These are phyloP conservation scores for Hydrangea macrophylla DNA, from an alignment of 148 eudicot genomes.

Conservation along the genomic window DNA sequence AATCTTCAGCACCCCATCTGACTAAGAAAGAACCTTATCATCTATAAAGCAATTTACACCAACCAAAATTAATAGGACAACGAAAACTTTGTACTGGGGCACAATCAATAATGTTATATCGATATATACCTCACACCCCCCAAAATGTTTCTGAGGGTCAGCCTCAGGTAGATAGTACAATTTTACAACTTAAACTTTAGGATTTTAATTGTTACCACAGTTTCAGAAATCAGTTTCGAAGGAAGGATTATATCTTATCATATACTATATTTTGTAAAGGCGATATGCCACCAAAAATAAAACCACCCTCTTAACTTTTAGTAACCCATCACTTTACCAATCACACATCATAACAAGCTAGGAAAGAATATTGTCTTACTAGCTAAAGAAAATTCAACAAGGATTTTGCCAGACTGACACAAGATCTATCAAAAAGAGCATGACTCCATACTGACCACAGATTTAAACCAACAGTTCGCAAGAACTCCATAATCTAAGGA, in stretches of 20 bases:
- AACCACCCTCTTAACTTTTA: too few relatives aligned
- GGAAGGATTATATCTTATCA: too few relatives aligned
- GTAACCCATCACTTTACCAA: too few relatives aligned
- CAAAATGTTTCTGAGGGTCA: not conserved
- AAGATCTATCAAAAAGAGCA: not conserved
- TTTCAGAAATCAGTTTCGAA: too few relatives aligned
- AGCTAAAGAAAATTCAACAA: not conserved
- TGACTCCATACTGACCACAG: not conserved
- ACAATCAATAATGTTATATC: not conserved
- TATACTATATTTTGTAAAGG: too few relatives aligned
- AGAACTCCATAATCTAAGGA: not conserved
- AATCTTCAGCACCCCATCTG: not conserved
- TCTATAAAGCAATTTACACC: not conserved
- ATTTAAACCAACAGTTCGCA: not conserved
- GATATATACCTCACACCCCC: not conserved
- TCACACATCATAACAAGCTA: not conserved
- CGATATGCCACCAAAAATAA: too few relatives aligned
- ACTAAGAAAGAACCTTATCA: not conserved
- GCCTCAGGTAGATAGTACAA: too few relatives aligned
- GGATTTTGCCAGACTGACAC: not conserved
- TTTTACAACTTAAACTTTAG: too few relatives aligned
- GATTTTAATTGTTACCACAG: too few relatives aligned
- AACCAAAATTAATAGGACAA: not conserved
- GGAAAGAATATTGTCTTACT: not conserved
- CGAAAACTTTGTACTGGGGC: not conserved